A percentile compares a stretch with the other conserved stretches of the same genome.
Conservation (phyloP, 129 eudicot species). For the Glebionis coronaria region DNA sequence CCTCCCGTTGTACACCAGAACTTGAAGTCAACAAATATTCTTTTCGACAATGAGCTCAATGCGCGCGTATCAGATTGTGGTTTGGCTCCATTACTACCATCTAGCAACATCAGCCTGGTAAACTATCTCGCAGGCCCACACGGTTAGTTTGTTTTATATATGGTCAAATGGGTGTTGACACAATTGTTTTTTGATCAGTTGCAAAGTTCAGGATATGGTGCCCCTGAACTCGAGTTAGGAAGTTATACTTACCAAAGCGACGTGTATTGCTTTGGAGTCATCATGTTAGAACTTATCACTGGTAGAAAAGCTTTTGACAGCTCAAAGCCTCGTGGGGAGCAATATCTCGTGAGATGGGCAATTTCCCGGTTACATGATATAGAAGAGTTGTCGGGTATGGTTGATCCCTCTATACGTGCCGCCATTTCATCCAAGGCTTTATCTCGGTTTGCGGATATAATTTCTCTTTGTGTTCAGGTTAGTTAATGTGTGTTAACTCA, state of each 20-base stretch:
- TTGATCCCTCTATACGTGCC: constrained; percentile 71
- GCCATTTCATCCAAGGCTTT: constrained; percentile 72
- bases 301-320: constrained; percentile 84
- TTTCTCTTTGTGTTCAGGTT: constrained; percentile 90
- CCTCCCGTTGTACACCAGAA: constrained; percentile 79
- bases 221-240: constrained; percentile 92
- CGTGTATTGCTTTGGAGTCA: constrained; percentile 95
- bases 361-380: constrained; percentile 76
- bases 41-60: constrained; percentile 61
- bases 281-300: constrained; percentile 83
- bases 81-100: constrained; percentile 62
- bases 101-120: constrained; percentile 61
- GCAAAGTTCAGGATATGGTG: constrained; percentile 79
- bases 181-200: constrained; percentile 34
- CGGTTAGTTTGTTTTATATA: neutral
- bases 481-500: neutral
- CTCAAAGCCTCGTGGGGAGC: constrained; percentile 81
- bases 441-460: constrained; percentile 91
- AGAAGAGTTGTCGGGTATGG: constrained; percentile 86
- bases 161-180: constrained; percentile 4
- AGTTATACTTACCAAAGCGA: constrained; percentile 77
- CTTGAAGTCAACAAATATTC: constrained; percentile 78
- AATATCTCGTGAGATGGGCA: constrained; percentile 93
- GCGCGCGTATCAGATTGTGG: constrained; percentile 92
- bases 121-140: neutral